Percentiles rank a stretch among this genome's conserved stretches.
Conservation (phyloP, 768 basidiomycete genomes). For the Coprinellus aureogranulatus region DNA sequence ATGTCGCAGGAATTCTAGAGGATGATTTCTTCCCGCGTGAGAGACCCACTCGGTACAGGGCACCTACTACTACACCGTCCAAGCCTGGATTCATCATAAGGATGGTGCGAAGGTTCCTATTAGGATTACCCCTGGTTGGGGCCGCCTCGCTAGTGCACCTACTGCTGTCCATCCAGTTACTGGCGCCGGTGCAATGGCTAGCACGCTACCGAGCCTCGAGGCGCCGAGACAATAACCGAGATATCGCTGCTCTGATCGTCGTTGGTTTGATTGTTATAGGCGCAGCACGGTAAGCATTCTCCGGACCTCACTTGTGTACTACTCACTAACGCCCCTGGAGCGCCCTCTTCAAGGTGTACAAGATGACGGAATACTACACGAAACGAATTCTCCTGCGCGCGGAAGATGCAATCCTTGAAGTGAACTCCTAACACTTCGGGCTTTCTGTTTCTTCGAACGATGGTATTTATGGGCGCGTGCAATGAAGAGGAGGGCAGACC, state of each 20-base stretch:
- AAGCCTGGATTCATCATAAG: conserved; percentile 49
- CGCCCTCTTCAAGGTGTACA: conserved; percentile 69
- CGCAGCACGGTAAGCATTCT: conserved; percentile 50
- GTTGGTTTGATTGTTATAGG: conserved; percentile 60
- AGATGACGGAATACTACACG: conserved; percentile 55
- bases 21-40: conserved; percentile 23
- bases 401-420: conserved; percentile 80
- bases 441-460: no score
- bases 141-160: conserved; percentile 74
- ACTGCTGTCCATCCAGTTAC: conserved; percentile 59
- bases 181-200: conserved; percentile 69
- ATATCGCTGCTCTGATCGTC: conserved; percentile 66
- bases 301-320: not conserved
- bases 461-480: no score
- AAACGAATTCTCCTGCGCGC: conserved; percentile 65
- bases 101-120: conserved; percentile 67
- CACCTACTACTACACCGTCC: conserved; percentile 12
- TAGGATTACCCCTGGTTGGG: conserved; percentile 77
- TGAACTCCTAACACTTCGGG: conserved; percentile 36
- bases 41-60: conserved; percentile 14
- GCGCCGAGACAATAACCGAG: conserved; percentile 55
- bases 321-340: conserved; percentile 33
- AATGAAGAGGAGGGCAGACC: no score
- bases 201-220: conserved; percentile 61
- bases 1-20: conserved; percentile 40